Percentiles rank a stretch among this genome's conserved stretches.
Conservation (phyloP, 495 filamentous ascomycete species). For the Aspergillus nanangensis region DNA sequence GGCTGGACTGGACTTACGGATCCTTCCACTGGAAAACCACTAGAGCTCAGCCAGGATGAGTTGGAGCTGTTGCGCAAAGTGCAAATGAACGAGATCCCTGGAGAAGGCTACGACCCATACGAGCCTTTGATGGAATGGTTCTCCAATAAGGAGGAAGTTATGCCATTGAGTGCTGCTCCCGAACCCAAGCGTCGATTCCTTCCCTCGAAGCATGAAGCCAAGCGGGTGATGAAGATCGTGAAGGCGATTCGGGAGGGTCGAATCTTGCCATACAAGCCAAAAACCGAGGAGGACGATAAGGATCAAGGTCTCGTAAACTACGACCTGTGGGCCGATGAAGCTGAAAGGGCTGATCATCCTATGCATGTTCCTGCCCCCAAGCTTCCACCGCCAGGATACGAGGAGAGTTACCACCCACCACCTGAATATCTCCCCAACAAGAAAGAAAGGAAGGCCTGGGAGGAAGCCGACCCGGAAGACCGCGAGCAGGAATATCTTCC, state of each 20-base stretch:
- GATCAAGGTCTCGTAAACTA: constrained; percentile 69
- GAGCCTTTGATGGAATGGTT: constrained; percentile 92
- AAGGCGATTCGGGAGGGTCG: constrained; percentile 91
- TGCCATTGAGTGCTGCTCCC: constrained; percentile 90
- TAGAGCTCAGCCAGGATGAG: constrained; percentile 84
- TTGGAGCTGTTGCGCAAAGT: constrained; percentile 83
- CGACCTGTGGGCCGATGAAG: constrained; percentile 93
- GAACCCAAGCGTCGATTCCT: constrained; percentile 95
- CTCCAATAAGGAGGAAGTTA: constrained; percentile 79
- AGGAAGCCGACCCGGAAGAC: constrained; percentile 83
- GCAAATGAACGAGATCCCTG: constrained; percentile 83
- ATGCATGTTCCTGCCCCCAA: constrained; percentile 99
- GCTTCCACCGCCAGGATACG: constrained; percentile 87
- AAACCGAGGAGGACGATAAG: constrained; percentile 66
- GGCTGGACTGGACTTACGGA: constrained; percentile 97
- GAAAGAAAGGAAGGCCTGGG: constrained; percentile 84
- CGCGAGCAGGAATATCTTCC: constrained; percentile 86
- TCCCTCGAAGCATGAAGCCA: constrained; percentile 96
- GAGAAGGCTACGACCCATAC: constrained; percentile 88
- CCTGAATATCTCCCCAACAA: constrained; percentile 86
- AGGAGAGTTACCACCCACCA: constrained; percentile 95
- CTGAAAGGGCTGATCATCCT: constrained; percentile 71
- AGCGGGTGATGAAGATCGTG: constrained; percentile 96
- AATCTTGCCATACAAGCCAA: constrained; percentile 86
- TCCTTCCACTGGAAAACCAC: constrained; percentile 83